Evolutionary conservation across 2,329 filamentous ascomycete genomes (phyloP).

Genomic region (Cadophora gregata): DNA sequence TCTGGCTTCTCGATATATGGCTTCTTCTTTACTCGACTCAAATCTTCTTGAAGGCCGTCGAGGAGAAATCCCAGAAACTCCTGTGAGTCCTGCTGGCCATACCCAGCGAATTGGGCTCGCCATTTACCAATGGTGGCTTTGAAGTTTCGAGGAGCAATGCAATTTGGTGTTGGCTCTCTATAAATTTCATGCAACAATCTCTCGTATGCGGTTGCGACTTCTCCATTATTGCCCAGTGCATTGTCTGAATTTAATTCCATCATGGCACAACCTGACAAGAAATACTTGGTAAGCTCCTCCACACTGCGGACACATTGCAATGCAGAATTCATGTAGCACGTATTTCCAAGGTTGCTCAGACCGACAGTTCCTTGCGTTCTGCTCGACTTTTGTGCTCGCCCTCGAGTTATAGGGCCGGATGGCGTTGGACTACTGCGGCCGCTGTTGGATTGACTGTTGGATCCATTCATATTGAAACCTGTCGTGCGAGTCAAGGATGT

Average conservation of each 20-base stretch:
- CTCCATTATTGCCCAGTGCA: slow-evolving; percentile 82
- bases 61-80: slow-evolving; percentile 95
- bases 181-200: slow-evolving; percentile 80
- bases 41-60: slow-evolving; percentile 91
- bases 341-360: slow-evolving; percentile 90
- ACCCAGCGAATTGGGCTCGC: slow-evolving; percentile 87
- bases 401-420: slow-evolving; percentile 69
- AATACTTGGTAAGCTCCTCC: slow-evolving; percentile 92
- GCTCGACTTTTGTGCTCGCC: slow-evolving; percentile 71
- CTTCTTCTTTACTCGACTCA: slow-evolving; percentile 93
- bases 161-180: slow-evolving; percentile 66
- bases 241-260: slow-evolving; percentile 86
- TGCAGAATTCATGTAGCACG: slow-evolving; percentile 99
- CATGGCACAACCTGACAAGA: slow-evolving; percentile 76
- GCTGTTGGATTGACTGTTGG: slow-evolving; percentile 58
- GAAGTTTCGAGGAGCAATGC: slow-evolving; percentile 80
- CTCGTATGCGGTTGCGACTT: slow-evolving; percentile 85
- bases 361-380: slow-evolving; percentile 79
- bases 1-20: slow-evolving; percentile 98
- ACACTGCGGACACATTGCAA: slow-evolving; percentile 93
- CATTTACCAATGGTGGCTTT: slow-evolving; percentile 82
- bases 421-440: slow-evolving; percentile 72
- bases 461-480: slow-evolving; percentile 31
- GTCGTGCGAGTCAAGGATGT: slow-evolving; percentile 33
- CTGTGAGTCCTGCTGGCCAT: slow-evolving; percentile 96